Evolutionary conservation across 2,329 filamentous ascomycete species (phyloP).

Genomic region (Madurella mycetomatis): DNA sequence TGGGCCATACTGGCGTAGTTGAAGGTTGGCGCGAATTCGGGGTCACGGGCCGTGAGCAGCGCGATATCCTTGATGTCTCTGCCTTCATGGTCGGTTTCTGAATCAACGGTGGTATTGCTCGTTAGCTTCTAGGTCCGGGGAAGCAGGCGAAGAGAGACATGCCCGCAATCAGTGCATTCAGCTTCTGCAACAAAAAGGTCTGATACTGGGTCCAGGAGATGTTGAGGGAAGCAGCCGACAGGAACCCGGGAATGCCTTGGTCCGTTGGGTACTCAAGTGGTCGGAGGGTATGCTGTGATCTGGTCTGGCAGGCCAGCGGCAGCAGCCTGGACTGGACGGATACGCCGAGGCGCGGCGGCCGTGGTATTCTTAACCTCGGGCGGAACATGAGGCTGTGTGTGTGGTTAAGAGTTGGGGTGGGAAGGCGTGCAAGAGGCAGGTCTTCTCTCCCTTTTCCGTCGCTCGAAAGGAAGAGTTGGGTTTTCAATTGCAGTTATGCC

Average conservation of each 20-base stretch:
- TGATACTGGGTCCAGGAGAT: conserved; percentile 84
- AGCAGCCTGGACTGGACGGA: conserved; percentile 12
- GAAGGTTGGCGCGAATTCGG: conserved; percentile 74
- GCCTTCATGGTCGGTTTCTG: conserved; percentile 62
- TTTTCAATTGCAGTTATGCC: conserved; percentile 1
- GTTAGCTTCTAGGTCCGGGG: conserved; percentile 2
- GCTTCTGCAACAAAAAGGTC: conserved; percentile 63
- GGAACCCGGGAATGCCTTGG: conserved; percentile 61
- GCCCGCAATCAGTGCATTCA: conserved; percentile 74
- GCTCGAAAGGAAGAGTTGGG: background rate
- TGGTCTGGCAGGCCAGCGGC: conserved; percentile 30
- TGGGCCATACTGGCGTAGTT: conserved; percentile 95
- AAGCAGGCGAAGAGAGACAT: conserved; percentile 30
- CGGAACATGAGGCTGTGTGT: conserved; percentile 42
- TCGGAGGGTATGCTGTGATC: conserved; percentile 35
- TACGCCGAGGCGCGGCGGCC: conserved; percentile 29
- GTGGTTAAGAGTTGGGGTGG: conserved; percentile 3
- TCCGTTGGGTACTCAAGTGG: conserved; percentile 33
- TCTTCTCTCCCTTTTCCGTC: background rate
- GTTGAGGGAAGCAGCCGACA: conserved; percentile 65
- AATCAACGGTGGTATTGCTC: background rate
- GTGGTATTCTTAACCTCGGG: conserved; percentile 50
- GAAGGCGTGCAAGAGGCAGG: background rate
- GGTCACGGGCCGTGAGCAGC: conserved; percentile 72
- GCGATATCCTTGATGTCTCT: conserved; percentile 62